Conservation (phyloP, 2,329 filamentous ascomycete species). For the Fusarium redolens region DNA sequence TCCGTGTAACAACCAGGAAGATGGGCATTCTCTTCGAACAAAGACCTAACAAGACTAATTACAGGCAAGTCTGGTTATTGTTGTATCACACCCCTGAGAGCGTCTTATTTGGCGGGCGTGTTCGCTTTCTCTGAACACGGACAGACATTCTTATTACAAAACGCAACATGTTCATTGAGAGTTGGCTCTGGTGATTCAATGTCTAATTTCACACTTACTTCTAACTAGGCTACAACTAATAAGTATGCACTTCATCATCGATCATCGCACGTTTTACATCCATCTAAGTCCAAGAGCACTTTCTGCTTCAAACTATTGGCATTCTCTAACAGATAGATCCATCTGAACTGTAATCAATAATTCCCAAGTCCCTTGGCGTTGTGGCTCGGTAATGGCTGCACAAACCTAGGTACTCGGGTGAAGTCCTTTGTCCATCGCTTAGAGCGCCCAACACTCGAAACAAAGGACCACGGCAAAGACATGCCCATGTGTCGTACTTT, state of each 20-base stretch:
- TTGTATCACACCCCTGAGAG: background rate
- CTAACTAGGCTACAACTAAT: background rate
- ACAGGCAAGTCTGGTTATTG: background rate
- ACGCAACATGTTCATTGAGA: too few relatives aligned
- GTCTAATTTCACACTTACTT: background rate
- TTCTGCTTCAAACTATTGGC: background rate
- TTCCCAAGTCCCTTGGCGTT: background rate
- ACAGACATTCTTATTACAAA: background rate
- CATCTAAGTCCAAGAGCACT: background rate
- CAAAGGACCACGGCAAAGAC: background rate
- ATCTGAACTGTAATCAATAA: too few relatives aligned
- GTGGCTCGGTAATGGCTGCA: background rate
- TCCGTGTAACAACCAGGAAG: background rate
- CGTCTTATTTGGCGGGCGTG: background rate
- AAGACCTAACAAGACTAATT: background rate
- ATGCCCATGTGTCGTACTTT: background rate
- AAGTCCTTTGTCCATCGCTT: background rate
- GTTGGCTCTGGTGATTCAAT: background rate
- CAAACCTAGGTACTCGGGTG: background rate
- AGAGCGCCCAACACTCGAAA: background rate
- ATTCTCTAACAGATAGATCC: background rate
- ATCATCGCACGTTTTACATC: background rate
- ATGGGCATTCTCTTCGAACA: background rate
- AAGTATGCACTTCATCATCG: background rate
- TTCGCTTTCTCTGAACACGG: background rate